A percentile compares a stretch with the other conserved stretches of the same genome.
Evolutionary conservation across 2,329 filamentous ascomycete genomes (phyloP).

Genomic region (Sarocladiaceae sp.): DNA sequence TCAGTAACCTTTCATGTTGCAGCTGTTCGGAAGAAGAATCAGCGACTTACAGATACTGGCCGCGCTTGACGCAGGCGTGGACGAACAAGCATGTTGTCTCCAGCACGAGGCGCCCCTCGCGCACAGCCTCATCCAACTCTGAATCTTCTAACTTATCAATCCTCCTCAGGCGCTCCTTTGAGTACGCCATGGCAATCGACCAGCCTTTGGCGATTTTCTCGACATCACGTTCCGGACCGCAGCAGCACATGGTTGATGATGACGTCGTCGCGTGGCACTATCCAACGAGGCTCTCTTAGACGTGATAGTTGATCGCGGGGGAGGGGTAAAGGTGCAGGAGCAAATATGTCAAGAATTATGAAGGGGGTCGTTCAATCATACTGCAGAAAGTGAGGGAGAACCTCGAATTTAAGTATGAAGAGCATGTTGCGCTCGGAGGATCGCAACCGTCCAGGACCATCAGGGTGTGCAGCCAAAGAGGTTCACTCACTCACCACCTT

Average conservation of each 20-base stretch:
- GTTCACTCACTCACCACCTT: background rate
- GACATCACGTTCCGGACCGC: constrained; percentile 22
- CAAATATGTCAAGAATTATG: too few relatives aligned
- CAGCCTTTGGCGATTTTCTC: constrained; percentile 30
- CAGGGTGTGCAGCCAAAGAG: constrained; percentile 5
- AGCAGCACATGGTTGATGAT: constrained; percentile 16
- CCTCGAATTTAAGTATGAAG: too few relatives aligned
- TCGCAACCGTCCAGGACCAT: background rate
- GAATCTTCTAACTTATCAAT: constrained; percentile 25
- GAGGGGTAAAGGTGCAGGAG: too few relatives aligned
- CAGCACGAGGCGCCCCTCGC: constrained; percentile 27
- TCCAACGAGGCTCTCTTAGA: too few relatives aligned
- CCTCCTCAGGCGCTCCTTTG: constrained; percentile 26
- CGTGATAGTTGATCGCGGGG: too few relatives aligned
- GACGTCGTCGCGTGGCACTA: too few relatives aligned
- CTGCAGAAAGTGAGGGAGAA: too few relatives aligned
- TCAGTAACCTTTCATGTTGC: background rate
- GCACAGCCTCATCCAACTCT: constrained; percentile 24
- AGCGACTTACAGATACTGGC: constrained; percentile 27
- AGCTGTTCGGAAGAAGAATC: background rate
- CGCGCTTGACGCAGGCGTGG: constrained; percentile 30
- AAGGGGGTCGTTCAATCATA: too few relatives aligned
- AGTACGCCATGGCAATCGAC: constrained; percentile 30
- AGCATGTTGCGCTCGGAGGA: background rate
- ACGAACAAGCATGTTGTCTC: constrained; percentile 35